Evolutionary conservation across 805 yeast species (phyloP).

Genomic region (Ogataea nitratoaversa): DNA sequence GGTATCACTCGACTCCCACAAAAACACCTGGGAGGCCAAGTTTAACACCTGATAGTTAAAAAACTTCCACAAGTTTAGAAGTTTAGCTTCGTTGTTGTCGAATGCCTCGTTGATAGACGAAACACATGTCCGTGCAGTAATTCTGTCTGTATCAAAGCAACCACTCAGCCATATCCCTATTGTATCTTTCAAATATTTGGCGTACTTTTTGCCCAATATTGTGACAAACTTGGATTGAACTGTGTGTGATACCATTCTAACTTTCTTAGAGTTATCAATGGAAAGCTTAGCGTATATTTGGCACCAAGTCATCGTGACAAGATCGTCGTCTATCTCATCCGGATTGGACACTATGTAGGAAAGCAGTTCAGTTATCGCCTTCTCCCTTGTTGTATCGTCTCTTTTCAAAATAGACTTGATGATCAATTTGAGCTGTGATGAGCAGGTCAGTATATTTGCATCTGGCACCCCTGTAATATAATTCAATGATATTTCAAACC

Average conservation of each 20-base stretch:
- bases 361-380: constrained; percentile 58
- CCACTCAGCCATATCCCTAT: constrained; percentile 76
- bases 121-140: constrained; percentile 49
- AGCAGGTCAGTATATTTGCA: constrained; percentile 43
- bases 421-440: constrained; percentile 49
- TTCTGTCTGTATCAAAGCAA: constrained; percentile 61
- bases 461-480: constrained; percentile 81
- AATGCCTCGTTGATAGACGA: constrained; percentile 51
- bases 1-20: constrained; percentile 55
- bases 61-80: constrained; percentile 55
- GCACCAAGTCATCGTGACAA: constrained; percentile 61
- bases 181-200: constrained; percentile 65
- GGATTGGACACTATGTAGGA: constrained; percentile 27
- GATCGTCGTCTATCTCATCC: constrained; percentile 42
- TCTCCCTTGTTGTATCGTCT: constrained; percentile 82
- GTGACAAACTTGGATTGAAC: constrained; percentile 54
- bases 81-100: constrained; percentile 47
- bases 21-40: constrained; percentile 47
- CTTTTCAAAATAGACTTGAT: constrained; percentile 75
- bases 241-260: constrained; percentile 60
- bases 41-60: constrained; percentile 55
- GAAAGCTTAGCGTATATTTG: constrained; percentile 80
- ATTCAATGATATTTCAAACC: constrained; percentile 58
- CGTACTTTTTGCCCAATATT: constrained; percentile 48
- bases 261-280: constrained; percentile 62